These are phyloP conservation scores for Aspergillus udagawae DNA, from an alignment of 2,329 filamentous ascomycete species.

Conservation along the genomic window DNA sequence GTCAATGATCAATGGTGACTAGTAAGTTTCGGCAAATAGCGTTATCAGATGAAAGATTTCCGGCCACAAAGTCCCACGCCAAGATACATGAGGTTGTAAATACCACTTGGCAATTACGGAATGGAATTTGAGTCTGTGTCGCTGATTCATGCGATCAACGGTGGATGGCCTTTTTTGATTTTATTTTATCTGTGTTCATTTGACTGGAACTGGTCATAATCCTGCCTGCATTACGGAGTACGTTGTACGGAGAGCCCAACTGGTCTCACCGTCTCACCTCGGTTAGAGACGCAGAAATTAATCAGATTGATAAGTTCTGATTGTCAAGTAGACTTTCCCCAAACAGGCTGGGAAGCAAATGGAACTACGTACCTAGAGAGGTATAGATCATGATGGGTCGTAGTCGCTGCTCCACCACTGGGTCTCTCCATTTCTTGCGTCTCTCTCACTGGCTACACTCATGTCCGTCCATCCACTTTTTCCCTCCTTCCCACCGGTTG, in stretches of 20 bases:
- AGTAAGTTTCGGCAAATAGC: background rate
- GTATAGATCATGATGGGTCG: no score
- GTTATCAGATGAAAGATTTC: conserved; percentile 11
- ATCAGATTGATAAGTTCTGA: background rate
- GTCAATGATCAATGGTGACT: background rate
- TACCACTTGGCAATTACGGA: background rate
- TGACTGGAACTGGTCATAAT: background rate
- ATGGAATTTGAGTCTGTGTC: background rate
- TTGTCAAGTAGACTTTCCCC: background rate
- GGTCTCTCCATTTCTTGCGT: background rate
- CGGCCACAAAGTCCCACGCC: conserved; percentile 7
- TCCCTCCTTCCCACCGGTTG: background rate
- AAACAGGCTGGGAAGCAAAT: background rate
- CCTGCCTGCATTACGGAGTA: background rate
- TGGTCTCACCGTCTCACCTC: background rate
- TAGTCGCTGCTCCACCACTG: background rate
- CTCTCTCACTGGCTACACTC: background rate
- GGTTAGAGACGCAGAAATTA: background rate
- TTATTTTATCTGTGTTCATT: background rate
- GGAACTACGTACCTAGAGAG: background rate
- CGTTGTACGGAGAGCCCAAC: background rate
- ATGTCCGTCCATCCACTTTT: background rate
- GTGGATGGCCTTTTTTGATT: background rate
- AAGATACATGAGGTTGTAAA: background rate
- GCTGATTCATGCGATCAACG: background rate